Evolutionary conservation across 2,329 filamentous ascomycete species (phyloP).

Genomic region (Penicillium oxalicum): DNA sequence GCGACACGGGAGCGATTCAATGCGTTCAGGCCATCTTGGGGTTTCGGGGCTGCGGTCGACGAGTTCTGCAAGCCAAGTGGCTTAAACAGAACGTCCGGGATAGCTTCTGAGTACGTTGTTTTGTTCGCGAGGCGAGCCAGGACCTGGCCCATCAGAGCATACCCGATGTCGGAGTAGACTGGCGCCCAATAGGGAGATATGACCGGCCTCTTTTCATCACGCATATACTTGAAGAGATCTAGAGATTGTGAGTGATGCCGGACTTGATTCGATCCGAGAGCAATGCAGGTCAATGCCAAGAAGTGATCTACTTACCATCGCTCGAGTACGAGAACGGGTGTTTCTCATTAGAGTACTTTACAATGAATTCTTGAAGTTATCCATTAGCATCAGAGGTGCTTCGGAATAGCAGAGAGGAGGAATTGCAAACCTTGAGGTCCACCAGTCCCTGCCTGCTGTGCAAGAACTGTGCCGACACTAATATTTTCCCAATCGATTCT

Average conservation of each 20-base stretch:
- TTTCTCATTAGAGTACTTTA: background rate
- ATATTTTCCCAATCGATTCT: background rate
- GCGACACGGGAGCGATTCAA: background rate
- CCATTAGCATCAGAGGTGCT: background rate
- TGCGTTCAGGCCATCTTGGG: background rate
- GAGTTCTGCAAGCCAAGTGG: background rate
- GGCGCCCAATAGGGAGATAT: conserved; percentile 7
- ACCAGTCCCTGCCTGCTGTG: background rate
- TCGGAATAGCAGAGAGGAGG: too few species aligned
- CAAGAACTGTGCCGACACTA: background rate
- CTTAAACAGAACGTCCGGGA: background rate
- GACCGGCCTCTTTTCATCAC: conserved; percentile 4
- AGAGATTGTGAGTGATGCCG: too few species aligned
- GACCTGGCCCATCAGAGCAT: conserved; percentile 4
- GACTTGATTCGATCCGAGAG: too few species aligned
- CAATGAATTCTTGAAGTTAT: background rate
- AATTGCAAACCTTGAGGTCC: background rate
- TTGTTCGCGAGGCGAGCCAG: conserved; percentile 1
- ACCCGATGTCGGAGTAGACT: conserved; percentile 8
- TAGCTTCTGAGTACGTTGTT: background rate
- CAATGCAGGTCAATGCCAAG: too few species aligned
- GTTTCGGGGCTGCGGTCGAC: background rate
- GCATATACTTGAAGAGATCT: conserved; percentile 2
- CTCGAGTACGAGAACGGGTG: background rate
- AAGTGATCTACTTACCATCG: background rate